A percentile compares a stretch with the other conserved stretches of the same genome.
phyloP scores from a whole-genome alignment of 805 yeast species.

The Babjeviella inositovora region DNA sequence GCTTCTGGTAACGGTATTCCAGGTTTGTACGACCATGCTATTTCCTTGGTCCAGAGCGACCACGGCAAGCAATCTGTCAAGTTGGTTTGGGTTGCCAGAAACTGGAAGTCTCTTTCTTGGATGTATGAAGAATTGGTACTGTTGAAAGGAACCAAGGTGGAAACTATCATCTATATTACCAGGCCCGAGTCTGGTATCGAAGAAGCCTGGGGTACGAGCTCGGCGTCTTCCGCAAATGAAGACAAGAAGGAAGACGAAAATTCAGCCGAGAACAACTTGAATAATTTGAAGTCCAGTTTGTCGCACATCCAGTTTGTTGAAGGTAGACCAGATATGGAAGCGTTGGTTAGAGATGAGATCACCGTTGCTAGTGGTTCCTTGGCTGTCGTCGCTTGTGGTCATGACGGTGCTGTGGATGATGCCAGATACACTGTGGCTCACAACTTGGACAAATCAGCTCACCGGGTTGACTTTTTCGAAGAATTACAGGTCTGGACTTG shows the following conservation, averaged over 20 bases:
- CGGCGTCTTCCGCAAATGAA: slow-evolving; percentile 5
- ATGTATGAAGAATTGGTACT: slow-evolving; percentile 23
- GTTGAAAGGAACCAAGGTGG: slow-evolving; percentile 11
- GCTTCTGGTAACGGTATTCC: slow-evolving; percentile 60
- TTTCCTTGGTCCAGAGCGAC: slow-evolving; percentile 8
- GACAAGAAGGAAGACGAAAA: slow-evolving; percentile 8
- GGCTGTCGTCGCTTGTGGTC: slow-evolving; percentile 41
- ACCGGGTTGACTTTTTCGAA: slow-evolving; percentile 38
- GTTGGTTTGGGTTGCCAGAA: slow-evolving; percentile 51
- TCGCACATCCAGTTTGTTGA: slow-evolving; percentile 20
- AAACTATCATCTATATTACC: slow-evolving; percentile 13
- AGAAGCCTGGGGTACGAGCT: slow-evolving; percentile 5
- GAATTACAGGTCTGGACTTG: slow-evolving; percentile 51
- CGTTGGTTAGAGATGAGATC: slow-evolving; percentile 17
- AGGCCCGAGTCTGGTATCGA: slow-evolving; percentile 6
- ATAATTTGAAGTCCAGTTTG: slow-evolving; percentile 4
- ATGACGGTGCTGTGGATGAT: slow-evolving; percentile 34
- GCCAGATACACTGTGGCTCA: slow-evolving; percentile 24
- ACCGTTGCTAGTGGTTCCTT: slow-evolving; percentile 17
- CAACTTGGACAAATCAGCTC: slow-evolving; percentile 10
- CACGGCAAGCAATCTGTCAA: slow-evolving; percentile 15
- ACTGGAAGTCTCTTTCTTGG: slow-evolving; percentile 32
- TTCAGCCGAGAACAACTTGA: too few relatives aligned
- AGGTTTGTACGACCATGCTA: slow-evolving; percentile 30
- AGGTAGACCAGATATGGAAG: slow-evolving; percentile 27